Conservation (phyloP, 208 protist species). For the Leishmania tropica region DNA sequence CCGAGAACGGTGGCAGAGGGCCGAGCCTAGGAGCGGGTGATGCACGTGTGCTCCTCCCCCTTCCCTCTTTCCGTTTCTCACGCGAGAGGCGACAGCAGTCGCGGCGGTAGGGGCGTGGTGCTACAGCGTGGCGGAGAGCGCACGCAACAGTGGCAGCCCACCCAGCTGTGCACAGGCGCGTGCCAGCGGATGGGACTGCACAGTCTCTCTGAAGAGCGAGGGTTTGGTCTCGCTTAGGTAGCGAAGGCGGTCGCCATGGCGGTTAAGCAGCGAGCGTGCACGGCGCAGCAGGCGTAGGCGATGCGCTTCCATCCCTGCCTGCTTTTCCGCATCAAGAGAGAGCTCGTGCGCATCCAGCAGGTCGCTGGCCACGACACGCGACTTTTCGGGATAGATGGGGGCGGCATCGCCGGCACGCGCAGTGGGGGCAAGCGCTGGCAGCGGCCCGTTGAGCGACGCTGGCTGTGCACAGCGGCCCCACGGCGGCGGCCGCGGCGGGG, state of each 20-base stretch:
- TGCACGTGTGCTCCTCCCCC: not conserved
- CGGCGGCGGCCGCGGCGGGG: conserved; percentile 5
- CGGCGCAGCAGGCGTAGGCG: conserved; percentile 6
- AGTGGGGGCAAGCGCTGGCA: not conserved
- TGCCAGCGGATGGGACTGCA: conserved; percentile 8
- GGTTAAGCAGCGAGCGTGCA: conserved; percentile 3
- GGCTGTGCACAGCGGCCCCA: conserved; percentile 11
- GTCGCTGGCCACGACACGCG: not conserved
- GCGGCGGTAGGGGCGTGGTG: not conserved
- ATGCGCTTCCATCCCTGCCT: not conserved
- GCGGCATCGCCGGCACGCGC: not conserved
- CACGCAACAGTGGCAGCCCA: conserved; percentile 19
- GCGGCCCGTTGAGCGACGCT: not conserved
- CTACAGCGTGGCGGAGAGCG: conserved; percentile 12
- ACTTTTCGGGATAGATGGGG: not conserved
- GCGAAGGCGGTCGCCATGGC: conserved; percentile 10
- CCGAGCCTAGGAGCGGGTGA: not conserved
- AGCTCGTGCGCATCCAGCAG: not conserved
- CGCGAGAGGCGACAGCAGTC: not conserved
- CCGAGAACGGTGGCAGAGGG: not conserved
- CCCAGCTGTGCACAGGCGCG: conserved; percentile 16
- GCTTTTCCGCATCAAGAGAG: not conserved
- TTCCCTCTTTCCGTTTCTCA: not conserved
- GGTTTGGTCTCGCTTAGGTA: conserved; percentile 19
- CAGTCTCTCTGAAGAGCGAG: not conserved